Evolutionary conservation across 2,329 filamentous ascomycete species (phyloP), one percentile per base, ranked within the genome.

Genomic region (Colletotrichum acutatum): DNA sequence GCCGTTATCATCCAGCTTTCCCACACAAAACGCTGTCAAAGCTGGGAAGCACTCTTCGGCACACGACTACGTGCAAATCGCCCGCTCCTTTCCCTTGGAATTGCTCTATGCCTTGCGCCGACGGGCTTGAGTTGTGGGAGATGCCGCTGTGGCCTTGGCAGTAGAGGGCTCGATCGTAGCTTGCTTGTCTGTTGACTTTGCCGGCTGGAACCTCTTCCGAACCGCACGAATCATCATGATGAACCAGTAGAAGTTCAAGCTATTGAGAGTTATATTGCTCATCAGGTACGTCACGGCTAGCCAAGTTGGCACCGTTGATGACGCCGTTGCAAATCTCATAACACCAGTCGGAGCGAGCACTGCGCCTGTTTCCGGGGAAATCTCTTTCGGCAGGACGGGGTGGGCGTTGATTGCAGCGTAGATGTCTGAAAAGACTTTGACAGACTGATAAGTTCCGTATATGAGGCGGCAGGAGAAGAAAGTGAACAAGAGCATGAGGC

Each of bases 221-320:
- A 97, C 90, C 9, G 94, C 93, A 72, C 90, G 87, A 74, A 97
- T 91, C 94, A 97, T 97, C 88, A 94, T 95, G 78, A 90, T 87
- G 80, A 96, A 97, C 94, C 94, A 97, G 83, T 92, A 94, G 78
- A 94, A 91, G 83, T 97, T 97, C 65, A 97, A 84, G 14, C 88
- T 86, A 79, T 95, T 96, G 30, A 97, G 87, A 0, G 89, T 89
- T 24, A 94, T 66, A 80, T 97, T 97, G 78, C 90, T 91, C 11
- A 86, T 86, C 7, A 95, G 82, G 79, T 97, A 97, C 32, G 90
- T 84, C 16, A 82, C 83, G 1, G 90, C 91, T 26, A 97, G 86
- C 94, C 94, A 96, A 1, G 90, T 37, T 0, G 94, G 94, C 3
- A 95, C 84, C 2, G 83, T 84, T 56, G 84, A 87, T 4, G 82